Evolutionary conservation across 148 eudicot species (phyloP).

Genomic region (Silene latifolia): DNA sequence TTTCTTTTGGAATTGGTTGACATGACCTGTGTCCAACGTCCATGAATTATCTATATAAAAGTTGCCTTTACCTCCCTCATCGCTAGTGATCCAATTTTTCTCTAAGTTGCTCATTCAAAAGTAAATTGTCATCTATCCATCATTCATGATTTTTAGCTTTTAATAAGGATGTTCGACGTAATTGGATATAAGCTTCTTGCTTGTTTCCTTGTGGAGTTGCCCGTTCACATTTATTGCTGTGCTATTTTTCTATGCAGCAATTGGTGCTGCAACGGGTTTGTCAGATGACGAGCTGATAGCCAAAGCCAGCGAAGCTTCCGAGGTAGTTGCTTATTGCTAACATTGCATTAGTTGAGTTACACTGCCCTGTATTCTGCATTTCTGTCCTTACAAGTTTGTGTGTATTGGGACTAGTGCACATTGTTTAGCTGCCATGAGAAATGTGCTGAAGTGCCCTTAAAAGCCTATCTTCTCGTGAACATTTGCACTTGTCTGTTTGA

Average conservation of each 20-base stretch:
- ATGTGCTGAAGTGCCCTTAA: no score
- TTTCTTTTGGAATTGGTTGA: no score
- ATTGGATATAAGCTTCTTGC: neutral
- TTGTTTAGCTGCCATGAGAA: neutral
- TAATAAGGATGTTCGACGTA: neutral
- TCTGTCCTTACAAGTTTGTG: no score
- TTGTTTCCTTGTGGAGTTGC: neutral
- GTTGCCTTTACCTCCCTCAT: no score
- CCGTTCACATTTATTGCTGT: neutral
- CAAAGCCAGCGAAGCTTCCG: conserved; percentile 52
- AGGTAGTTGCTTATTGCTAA: conserved; percentile 39
- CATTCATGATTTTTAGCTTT: neutral
- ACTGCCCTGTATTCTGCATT: neutral
- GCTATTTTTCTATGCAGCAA: conserved; percentile 41
- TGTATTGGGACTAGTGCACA: neutral
- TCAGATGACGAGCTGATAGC: conserved; percentile 42
- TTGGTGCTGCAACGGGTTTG: conserved; percentile 29
- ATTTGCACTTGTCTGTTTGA: neutral
- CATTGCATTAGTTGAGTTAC: conserved; percentile 7
- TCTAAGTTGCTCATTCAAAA: neutral
- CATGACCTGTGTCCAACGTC: no score
- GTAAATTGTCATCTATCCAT: neutral
- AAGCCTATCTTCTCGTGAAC: neutral
- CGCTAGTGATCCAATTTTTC: no score
- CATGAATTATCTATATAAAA: no score